Evolutionary conservation across 495 filamentous ascomycete genomes (phyloP), one percentile per base, ranked within the genome.

Genomic region (Podospora conica): DNA sequence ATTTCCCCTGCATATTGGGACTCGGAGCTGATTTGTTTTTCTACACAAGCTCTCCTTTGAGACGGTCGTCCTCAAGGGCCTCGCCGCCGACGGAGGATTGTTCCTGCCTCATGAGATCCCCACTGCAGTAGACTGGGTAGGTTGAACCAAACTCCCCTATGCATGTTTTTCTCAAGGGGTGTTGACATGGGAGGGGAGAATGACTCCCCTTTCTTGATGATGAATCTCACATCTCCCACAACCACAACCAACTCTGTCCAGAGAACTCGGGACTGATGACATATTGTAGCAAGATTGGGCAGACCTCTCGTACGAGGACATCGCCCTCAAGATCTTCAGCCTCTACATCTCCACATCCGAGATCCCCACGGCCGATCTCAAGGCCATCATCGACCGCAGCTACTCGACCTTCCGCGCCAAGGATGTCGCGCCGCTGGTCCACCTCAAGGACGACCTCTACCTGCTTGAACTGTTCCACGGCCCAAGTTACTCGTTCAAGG

Each of bases 391-490:
- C 69, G 74, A 86, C 58, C 83, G 85, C 27, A 91, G 87, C 65
- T 98, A 98, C 74, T 86, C 89, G 8, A 94, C 91, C 20, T 98
- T 98, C 83, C 89, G 93, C 31, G 80, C 85, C 53, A 75, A 83
- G 11, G 85, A 94, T 15, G 83, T 89, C 53, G 90, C 90, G 2
- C 94, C 95, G 0, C 73, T 91, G 12, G 83, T 90, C 53, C 82
- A 87, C 10, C 83, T 96, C 27, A 78, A 89, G 64, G 84, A 86
- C 68, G 87, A 91, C 73, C 75, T 97, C 9, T 83, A 96, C 74
- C 78, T 98, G 11, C 87, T 98, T 11, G 95, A 98, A 77, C 87
- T 98, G 11, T 98, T 97, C 84, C 94, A 98, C 74, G 95, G 95
- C n/a, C 93, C 92, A 2, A 97, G 86, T n/a, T 96, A 88, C 70